Conservation (phyloP, 768 basidiomycete species). For the Kwoniella shandongensis region DNA sequence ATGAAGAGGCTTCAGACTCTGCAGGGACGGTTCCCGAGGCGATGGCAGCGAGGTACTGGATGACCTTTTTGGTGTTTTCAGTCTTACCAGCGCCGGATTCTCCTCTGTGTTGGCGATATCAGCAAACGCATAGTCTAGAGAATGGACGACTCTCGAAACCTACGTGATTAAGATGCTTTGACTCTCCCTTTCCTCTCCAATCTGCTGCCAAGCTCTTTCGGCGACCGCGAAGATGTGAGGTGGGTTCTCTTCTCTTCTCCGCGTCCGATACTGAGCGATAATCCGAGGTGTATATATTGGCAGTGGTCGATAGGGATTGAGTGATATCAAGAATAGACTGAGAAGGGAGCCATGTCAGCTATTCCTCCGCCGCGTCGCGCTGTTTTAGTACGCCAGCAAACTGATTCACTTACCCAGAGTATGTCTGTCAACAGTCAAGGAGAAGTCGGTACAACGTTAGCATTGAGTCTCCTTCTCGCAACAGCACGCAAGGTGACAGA, state of each 20-base stretch:
- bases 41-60: slow-evolving; percentile 97
- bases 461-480: background rate
- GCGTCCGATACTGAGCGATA: slow-evolving; percentile 67
- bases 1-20: slow-evolving; percentile 55
- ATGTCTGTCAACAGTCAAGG: slow-evolving; percentile 32
- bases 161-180: slow-evolving; percentile 98
- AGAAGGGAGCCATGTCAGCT: slow-evolving; percentile 63
- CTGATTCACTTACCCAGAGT: slow-evolving; percentile 27
- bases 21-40: slow-evolving; percentile 55
- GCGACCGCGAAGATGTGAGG: slow-evolving; percentile 98
- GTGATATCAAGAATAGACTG: slow-evolving; percentile 94
- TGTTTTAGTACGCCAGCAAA: background rate
- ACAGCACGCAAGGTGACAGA: background rate
- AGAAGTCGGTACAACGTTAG: background rate
- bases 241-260: slow-evolving; percentile 80
- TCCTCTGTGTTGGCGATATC: slow-evolving; percentile 61
- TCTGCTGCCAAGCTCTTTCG: slow-evolving; percentile 96
- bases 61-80: slow-evolving; percentile 96
- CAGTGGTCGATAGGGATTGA: slow-evolving; percentile 92
- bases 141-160: slow-evolving; percentile 53
- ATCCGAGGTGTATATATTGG: slow-evolving; percentile 69
- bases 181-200: slow-evolving; percentile 94
- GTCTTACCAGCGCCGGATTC: slow-evolving; percentile 99
- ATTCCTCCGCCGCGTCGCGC: background rate
- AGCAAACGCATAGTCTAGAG: slow-evolving; percentile 10